Base-by-base conservation (phyloP, 192 early-diverging fungal genomes). In the Gonapodya prolifera region DNA sequence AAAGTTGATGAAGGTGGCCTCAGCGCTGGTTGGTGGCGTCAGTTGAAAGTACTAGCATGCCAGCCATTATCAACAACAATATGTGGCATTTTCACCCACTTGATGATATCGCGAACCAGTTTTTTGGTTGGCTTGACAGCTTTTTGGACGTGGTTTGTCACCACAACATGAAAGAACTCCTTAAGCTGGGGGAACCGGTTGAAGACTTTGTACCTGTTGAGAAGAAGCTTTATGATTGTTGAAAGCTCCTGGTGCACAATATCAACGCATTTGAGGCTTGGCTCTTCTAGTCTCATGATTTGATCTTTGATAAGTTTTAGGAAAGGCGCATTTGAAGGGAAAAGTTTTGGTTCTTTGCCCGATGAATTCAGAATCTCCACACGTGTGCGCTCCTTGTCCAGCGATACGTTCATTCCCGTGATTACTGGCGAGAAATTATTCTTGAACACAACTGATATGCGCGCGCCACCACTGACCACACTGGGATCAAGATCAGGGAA, bases 401-500 rank as follows among this genome's bases (percentile, higher is more conserved):
- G 91, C 80, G 98, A 94, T 79, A 98, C 98, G 81, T 98, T 94
- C 8, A 96, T 96, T 83, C 98, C 97, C 81, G 98, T 95, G 80
- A 99, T 87, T 69, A 94, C 95, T 79, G 89, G 89, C 34, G 91
- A 85, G 82, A 89, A 99, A 70, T 98, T 92, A 81, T 99, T 97
- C 83, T 99, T 96, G 84, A 99, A 98, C 2, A 99, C 98, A 90
- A 95, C 98, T 77, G 91, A 92, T 75, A 99, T 97, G 84, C 98
- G 95, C 17, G 98, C 98, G 78, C 98, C 98, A 78, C 98, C 98
- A 76, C 92, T 92, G 8, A 99, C 86, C 83, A 98, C 98, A 80
- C 93, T 93, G 34, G 91, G 91, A 1, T 95, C 94, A 61, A 99
- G 87, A 69, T 99, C 97, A 33, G 92, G 91, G 0, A 96, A 94